These are phyloP conservation scores for Metarhizium anisopliae DNA, from an alignment of 2,329 filamentous ascomycete genomes.

Conservation along the genomic window DNA sequence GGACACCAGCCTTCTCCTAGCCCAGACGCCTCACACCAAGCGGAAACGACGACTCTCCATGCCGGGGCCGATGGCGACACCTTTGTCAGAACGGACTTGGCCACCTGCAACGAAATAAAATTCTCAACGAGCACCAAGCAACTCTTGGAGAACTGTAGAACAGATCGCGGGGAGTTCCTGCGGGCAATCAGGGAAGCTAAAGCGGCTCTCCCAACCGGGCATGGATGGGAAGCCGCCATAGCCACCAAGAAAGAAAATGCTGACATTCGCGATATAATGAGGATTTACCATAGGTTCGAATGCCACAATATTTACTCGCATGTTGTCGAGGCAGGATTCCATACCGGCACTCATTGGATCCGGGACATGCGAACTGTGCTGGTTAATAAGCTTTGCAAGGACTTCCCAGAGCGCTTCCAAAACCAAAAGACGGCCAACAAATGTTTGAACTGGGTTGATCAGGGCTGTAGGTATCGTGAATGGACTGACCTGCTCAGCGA, in stretches of 20 bases:
- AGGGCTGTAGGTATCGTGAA: constrained; percentile 2
- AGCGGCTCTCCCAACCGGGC: not conserved
- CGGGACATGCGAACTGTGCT: constrained; percentile 1
- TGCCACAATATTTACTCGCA: constrained; percentile 1
- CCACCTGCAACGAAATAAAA: not conserved
- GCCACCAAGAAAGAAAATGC: constrained; percentile 4
- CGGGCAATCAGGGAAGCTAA: constrained; percentile 3
- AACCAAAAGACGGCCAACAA: not conserved
- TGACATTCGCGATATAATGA: constrained; percentile 3
- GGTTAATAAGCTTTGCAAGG: not conserved
- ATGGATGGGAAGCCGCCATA: constrained; percentile 2
- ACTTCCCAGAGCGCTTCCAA: constrained; percentile 1
- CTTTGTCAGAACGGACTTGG: not conserved
- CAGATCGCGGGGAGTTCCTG: not conserved
- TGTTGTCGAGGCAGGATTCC: constrained; percentile 2
- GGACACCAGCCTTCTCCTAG: not conserved
- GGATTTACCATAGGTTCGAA: constrained; percentile 4
- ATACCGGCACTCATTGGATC: constrained; percentile 3
- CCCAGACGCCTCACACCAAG: not conserved
- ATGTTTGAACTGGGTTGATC: constrained; percentile 3
- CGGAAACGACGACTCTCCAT: not conserved
- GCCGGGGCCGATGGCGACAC: not conserved
- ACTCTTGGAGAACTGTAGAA: not conserved
- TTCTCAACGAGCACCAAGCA: not conserved
- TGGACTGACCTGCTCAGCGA: constrained; percentile 1